Evolutionary conservation across 2,329 filamentous ascomycete genomes (phyloP).

Genomic region (Fusarium sp.): DNA sequence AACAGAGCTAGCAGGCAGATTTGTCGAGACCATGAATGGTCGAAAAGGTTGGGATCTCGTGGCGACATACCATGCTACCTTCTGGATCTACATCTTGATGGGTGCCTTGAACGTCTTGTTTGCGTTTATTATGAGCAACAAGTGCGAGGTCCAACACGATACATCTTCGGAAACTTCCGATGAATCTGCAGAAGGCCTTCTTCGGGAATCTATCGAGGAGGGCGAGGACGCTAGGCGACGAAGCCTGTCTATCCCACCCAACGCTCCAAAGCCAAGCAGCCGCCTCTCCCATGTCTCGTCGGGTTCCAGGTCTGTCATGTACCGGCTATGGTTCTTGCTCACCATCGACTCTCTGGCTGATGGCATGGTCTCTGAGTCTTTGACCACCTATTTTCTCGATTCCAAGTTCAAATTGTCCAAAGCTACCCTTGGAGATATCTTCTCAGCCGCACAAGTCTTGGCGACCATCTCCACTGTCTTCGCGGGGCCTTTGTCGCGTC

Average conservation of each 20-base stretch:
- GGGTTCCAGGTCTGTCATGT: constrained; percentile 71
- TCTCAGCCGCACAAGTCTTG: constrained; percentile 68
- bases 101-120: constrained; percentile 66
- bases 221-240: constrained; percentile 22
- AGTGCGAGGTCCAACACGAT: constrained; percentile 63
- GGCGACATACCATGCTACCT: constrained; percentile 70
- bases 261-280: constrained; percentile 45
- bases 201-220: constrained; percentile 42
- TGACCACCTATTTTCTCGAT: constrained; percentile 73
- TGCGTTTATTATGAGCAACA: constrained; percentile 62
- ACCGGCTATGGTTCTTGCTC: constrained; percentile 75
- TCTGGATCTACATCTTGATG: constrained; percentile 71
- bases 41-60: constrained; percentile 64
- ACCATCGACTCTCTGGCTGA: constrained; percentile 76
- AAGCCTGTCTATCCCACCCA: constrained; percentile 12
- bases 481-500: constrained; percentile 69
- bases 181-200: constrained; percentile 45
- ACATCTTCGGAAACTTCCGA: constrained; percentile 37
- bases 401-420: constrained; percentile 69
- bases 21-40: constrained; percentile 64
- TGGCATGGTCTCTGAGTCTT: constrained; percentile 72
- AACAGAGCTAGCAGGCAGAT: constrained; percentile 65
- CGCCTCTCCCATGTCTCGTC: constrained; percentile 70
- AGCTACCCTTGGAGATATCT: constrained; percentile 72
- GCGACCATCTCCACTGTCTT: constrained; percentile 69